A percentile compares a stretch with the other conserved stretches of the same genome.
These are phyloP conservation scores for Clarkia xantiana DNA, from an alignment of 345 rosid genomes.

Conservation along the genomic window DNA sequence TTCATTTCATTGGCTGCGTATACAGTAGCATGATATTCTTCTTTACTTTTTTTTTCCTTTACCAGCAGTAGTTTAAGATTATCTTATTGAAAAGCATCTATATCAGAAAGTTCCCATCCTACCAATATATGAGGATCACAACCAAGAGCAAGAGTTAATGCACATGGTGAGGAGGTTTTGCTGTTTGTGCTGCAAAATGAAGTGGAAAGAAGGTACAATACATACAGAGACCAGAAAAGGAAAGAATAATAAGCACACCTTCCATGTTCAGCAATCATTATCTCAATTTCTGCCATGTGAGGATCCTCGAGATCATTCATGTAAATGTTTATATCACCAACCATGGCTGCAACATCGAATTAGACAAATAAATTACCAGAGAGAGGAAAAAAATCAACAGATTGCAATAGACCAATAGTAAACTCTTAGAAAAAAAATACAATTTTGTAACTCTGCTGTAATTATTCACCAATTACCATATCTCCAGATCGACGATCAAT, in stretches of 20 bases:
- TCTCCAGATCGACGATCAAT: no score
- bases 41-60: no score
- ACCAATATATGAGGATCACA: no score
- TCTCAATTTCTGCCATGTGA: constrained; percentile 68
- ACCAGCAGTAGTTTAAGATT: neutral
- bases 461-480: no score
- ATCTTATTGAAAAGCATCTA: no score
- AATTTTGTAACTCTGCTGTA: no score
- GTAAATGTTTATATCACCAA: constrained; percentile 85
- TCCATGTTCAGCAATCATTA: constrained; percentile 80
- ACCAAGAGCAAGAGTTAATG: no score
- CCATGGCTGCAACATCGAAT: constrained; percentile 43
- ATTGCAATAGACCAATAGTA: neutral
- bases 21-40: neutral
- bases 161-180: no score
- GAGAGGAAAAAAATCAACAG: neutral
- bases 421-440: no score
- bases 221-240: neutral
- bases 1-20: neutral
- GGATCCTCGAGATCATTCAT: constrained; percentile 85
- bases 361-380: neutral
- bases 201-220: neutral
- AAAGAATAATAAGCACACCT: constrained; percentile 43
- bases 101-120: no score
- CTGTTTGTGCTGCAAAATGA: neutral